Evolutionary conservation across 768 basidiomycete genomes (phyloP).

Genomic region (Rhodotorula graminis): DNA sequence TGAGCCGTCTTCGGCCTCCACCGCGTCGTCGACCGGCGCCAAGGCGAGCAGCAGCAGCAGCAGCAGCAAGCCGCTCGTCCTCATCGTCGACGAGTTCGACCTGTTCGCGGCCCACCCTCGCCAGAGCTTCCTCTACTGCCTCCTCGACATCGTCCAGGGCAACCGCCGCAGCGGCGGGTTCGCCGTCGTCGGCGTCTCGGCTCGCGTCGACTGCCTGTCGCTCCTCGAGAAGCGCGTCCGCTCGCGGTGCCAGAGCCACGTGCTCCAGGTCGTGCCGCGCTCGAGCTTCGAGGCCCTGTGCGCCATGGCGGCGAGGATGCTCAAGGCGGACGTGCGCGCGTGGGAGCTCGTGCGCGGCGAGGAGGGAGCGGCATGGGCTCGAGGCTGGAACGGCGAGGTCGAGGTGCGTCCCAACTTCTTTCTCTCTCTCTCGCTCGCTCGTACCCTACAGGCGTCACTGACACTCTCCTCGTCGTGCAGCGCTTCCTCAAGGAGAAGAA

Average conservation of each 20-base stretch:
- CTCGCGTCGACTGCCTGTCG: constrained; percentile 79
- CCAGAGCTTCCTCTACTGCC: constrained; percentile 87
- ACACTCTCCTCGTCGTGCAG: neutral
- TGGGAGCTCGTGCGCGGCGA: constrained; percentile 19
- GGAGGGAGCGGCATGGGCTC: constrained; percentile 46
- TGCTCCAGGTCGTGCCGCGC: constrained; percentile 69
- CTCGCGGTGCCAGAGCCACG: constrained; percentile 90
- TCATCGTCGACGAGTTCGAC: constrained; percentile 88
- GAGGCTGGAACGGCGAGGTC: constrained; percentile 49
- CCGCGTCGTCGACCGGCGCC: constrained; percentile 47
- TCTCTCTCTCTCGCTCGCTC: neutral
- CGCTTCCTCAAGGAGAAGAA: constrained; percentile 17
- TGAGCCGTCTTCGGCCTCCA: constrained; percentile 28
- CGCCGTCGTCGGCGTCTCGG: constrained; percentile 74
- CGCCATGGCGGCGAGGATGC: constrained; percentile 52
- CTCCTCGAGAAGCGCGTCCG: constrained; percentile 93
- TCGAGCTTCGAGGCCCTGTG: constrained; percentile 55
- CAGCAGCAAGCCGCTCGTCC: constrained; percentile 53
- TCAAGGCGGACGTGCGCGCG: constrained; percentile 50
- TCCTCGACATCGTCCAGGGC: constrained; percentile 88
- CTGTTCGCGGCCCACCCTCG: constrained; percentile 85
- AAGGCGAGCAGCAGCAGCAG: constrained; percentile 53
- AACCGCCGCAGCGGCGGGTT: constrained; percentile 57
- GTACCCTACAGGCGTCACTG: neutral
- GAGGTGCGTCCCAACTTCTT: neutral